phyloP scores from a whole-genome alignment of 352 stramenopile species.

The Pythium grandisporangium region DNA sequence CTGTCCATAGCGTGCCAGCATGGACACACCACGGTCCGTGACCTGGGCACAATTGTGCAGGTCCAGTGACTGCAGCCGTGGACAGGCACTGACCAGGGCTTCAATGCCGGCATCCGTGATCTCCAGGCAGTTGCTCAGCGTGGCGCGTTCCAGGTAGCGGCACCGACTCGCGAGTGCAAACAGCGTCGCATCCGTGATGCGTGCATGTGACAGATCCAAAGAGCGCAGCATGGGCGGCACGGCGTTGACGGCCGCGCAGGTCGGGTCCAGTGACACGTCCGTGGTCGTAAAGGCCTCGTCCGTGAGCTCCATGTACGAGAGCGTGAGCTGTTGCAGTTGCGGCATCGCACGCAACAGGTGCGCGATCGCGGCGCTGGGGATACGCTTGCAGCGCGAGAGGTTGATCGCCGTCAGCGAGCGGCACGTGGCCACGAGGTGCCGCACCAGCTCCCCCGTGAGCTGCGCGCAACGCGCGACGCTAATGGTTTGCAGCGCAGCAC shows the following conservation, averaged over 20 bases:
- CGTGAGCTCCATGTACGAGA: conserved; percentile 81
- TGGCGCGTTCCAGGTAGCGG: conserved; percentile 51
- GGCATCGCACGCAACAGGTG: conserved; percentile 50
- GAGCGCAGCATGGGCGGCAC: conserved; percentile 34
- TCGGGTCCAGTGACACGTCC: conserved; percentile 19
- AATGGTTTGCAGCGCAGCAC: conserved; percentile 63
- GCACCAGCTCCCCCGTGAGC: conserved; percentile 61
- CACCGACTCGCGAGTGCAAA: conserved; percentile 56
- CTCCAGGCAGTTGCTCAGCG: conserved; percentile 65
- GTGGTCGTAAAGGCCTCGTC: conserved; percentile 51
- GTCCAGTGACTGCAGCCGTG: conserved; percentile 39
- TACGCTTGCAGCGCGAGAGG: conserved; percentile 79
- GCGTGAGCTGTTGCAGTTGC: conserved; percentile 51
- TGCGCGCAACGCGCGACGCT: conserved; percentile 80
- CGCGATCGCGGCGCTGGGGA: conserved; percentile 67
- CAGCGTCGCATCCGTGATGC: conserved; percentile 60
- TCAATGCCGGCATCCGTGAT: conserved; percentile 74
- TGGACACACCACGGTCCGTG: conserved; percentile 57
- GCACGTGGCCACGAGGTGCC: conserved; percentile 75
- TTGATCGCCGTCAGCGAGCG: conserved; percentile 69
- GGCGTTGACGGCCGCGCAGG: conserved; percentile 24
- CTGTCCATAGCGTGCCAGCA: conserved; percentile 37
- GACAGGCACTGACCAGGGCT: conserved; percentile 42
- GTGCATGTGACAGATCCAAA: conserved; percentile 69
- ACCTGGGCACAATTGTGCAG: conserved; percentile 79